Conservation (phyloP, 768 basidiomycete genomes). For the Megacollybia marginata region DNA sequence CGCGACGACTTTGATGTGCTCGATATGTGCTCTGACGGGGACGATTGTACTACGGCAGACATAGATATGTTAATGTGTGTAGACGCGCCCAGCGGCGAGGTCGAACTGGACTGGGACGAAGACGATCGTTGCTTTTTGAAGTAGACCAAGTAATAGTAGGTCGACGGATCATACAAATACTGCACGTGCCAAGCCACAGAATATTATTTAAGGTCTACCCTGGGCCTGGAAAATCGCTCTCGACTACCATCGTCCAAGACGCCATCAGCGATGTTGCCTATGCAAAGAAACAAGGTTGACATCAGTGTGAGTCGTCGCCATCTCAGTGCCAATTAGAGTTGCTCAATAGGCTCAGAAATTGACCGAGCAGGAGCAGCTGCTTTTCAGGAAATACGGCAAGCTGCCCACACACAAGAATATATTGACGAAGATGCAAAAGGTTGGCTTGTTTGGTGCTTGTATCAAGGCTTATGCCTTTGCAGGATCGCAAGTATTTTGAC, state of each 20-base stretch:
- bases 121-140: too few species aligned
- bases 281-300: constrained; percentile 88
- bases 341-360: constrained; percentile 46
- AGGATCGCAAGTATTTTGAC: constrained; percentile 99
- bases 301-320: constrained; percentile 60
- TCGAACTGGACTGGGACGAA: too few species aligned
- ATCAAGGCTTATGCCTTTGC: constrained; percentile 3
- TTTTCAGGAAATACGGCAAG: constrained; percentile 93
- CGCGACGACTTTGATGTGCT: too few species aligned
- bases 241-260: not conserved
- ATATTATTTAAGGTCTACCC: too few species aligned
- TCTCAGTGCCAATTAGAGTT: not conserved
- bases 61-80: too few species aligned
- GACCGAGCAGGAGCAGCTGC: constrained; percentile 85
- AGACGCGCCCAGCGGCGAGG: too few species aligned
- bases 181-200: too few species aligned
- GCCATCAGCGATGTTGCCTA: constrained; percentile 53
- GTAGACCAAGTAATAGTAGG: too few species aligned
- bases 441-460: constrained; percentile 20
- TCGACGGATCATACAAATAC: too few species aligned
- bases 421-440: constrained; percentile 94
- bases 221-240: not conserved
- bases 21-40: too few species aligned
- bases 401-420: constrained; percentile 90
- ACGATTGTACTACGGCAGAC: too few species aligned